Evolutionary conservation across 257 asterid species (phyloP).

Genomic region (Petunia axillaris): DNA sequence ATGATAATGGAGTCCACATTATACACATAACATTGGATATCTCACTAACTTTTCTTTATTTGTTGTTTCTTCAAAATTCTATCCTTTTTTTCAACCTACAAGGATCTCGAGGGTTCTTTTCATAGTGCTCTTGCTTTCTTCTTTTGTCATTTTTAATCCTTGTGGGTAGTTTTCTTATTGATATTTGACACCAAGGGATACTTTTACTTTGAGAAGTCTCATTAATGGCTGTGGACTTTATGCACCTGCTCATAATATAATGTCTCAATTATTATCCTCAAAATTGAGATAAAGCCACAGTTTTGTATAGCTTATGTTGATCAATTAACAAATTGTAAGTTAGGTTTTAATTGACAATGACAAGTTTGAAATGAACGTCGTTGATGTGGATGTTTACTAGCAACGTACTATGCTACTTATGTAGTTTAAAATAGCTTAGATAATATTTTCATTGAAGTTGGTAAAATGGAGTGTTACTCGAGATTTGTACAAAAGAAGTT

Average conservation of each 20-base stretch:
- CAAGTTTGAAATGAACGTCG: neutral
- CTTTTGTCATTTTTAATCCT: neutral
- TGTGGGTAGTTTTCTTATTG: conserved; percentile 4
- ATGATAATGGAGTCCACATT: neutral
- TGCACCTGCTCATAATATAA: neutral
- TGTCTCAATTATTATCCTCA: neutral
- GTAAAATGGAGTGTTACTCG: neutral
- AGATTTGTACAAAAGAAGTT: no score
- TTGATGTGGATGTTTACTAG: neutral
- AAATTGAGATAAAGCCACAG: neutral
- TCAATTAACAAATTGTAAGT: neutral
- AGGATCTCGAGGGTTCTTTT: neutral
- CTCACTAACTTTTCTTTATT: neutral
- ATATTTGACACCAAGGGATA: neutral
- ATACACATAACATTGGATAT: neutral
- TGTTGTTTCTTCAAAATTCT: no score
- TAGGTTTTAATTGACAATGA: neutral
- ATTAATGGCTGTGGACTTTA: neutral
- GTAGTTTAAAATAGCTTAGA: no score
- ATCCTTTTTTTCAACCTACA: neutral
- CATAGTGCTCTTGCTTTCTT: conserved; percentile 2
- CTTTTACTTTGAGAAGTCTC: conserved; percentile 1
- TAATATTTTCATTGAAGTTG: no score
- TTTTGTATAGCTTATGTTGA: neutral
- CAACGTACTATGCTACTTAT: neutral